These are phyloP conservation scores for Saccharomyces hybrid DNA, from an alignment of 1,139 yeast genomes.

Conservation along the genomic window DNA sequence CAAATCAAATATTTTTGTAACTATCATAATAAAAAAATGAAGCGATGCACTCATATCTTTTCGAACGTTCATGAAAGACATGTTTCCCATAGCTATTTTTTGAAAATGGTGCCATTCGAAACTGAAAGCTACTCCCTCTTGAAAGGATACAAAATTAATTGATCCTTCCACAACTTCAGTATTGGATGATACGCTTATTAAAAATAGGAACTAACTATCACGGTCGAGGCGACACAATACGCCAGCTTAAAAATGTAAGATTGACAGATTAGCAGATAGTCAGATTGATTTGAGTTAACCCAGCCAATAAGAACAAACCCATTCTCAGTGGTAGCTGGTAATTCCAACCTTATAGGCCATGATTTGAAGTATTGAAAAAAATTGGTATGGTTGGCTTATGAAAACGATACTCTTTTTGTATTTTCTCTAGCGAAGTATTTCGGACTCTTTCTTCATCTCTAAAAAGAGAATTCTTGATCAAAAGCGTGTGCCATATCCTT, in stretches of 20 bases:
- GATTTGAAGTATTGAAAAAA: background rate
- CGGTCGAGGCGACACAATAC: background rate
- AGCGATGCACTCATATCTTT: background rate
- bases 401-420: background rate
- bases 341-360: background rate
- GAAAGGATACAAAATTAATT: constrained; percentile 14
- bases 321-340: background rate
- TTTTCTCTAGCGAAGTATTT: background rate
- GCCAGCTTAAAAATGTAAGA: background rate
- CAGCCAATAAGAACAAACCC: background rate
- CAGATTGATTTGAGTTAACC: background rate
- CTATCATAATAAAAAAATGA: background rate
- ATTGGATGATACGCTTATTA: background rate
- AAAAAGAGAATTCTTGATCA: background rate
- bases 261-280: background rate
- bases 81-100: background rate
- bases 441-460: background rate
- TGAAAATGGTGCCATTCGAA: background rate
- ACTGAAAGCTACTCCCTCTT: constrained; percentile 8
- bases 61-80: background rate
- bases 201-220: background rate
- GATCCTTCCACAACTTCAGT: constrained; percentile 9
- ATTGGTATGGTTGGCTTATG: background rate
- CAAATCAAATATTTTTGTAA: background rate
- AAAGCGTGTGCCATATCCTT: background rate